These are phyloP conservation scores for Vigna unguiculata DNA, from an alignment of 306 rosid genomes.

Conservation along the genomic window DNA sequence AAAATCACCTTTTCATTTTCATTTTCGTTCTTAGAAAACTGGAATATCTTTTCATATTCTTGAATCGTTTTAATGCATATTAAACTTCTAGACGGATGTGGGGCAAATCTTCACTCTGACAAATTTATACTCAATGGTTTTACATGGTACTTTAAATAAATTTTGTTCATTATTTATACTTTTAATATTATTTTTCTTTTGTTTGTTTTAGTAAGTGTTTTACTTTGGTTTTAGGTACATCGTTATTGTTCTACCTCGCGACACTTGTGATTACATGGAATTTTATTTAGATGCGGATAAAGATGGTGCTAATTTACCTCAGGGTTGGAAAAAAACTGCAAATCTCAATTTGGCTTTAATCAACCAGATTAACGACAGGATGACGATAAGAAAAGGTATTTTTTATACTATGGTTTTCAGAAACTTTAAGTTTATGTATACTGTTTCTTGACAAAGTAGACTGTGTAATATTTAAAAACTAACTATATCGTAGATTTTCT, in stretches of 20 bases:
- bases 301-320: background rate
- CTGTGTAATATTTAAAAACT: no score
- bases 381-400: conserved; percentile 59
- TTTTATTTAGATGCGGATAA: conserved; percentile 59
- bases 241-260: conserved; percentile 16
- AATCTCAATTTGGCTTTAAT: conserved; percentile 53
- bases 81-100: background rate
- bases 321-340: conserved; percentile 65
- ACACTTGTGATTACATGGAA: conserved; percentile 48
- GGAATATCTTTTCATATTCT: no score
- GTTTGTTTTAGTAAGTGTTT: conserved; percentile 11
- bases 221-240: conserved; percentile 59
- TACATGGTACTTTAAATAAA: conserved; percentile 5
- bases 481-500: no score
- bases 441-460: no score
- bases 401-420: no score
- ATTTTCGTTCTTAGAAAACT: rapidly evolving
- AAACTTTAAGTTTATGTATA: no score
- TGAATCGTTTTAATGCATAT: no score
- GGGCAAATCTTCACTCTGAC: conserved; percentile 36
- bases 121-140: background rate
- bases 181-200: background rate
- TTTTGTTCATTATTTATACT: no score
- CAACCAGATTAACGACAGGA: conserved; percentile 49
- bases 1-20: no score